A percentile compares a stretch with the other conserved stretches of the same genome.
These are phyloP conservation scores for Lodderomyces oxycetoniae DNA, from an alignment of 1,139 yeast species.

Conservation along the genomic window DNA sequence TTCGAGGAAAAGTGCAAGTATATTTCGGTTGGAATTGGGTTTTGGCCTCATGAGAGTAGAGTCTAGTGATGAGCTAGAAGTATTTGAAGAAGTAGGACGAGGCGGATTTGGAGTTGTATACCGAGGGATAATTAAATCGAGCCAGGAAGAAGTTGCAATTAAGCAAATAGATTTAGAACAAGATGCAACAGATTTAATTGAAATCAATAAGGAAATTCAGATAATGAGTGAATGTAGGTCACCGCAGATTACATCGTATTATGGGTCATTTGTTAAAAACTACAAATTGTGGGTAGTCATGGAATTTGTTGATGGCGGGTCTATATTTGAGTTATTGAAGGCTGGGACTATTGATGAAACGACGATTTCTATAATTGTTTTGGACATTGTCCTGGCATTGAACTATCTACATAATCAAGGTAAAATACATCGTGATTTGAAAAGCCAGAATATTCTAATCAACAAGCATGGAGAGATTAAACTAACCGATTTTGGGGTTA, in stretches of 20 bases:
- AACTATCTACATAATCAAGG: constrained; percentile 71
- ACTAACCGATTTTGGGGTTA: constrained; percentile 94
- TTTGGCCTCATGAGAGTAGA: constrained; percentile 6
- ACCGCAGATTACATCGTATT: constrained; percentile 62
- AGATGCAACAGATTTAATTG: constrained; percentile 70
- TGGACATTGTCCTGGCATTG: constrained; percentile 63
- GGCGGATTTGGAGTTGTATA: constrained; percentile 91
- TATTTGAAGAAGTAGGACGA: constrained; percentile 75
- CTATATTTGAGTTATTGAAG: constrained; percentile 60
- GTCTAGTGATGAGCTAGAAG: constrained; percentile 37
- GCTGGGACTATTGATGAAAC: constrained; percentile 55
- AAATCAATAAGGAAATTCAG: constrained; percentile 74
- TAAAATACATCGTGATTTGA: constrained; percentile 81
- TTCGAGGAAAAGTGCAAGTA: too few relatives aligned
- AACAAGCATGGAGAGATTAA: constrained; percentile 72
- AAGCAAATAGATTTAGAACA: constrained; percentile 77
- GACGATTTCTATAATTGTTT: constrained; percentile 52
- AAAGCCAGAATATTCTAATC: constrained; percentile 78
- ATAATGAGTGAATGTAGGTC: constrained; percentile 70
- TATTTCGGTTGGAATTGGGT: not conserved
- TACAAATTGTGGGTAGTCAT: constrained; percentile 80
- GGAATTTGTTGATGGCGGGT: constrained; percentile 86
- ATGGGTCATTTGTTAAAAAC: constrained; percentile 78
- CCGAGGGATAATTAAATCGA: constrained; percentile 56
- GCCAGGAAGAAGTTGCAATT: constrained; percentile 54